phyloP scores from a whole-genome alignment of 495 filamentous ascomycete genomes.

The Penicillium cataractarum region DNA sequence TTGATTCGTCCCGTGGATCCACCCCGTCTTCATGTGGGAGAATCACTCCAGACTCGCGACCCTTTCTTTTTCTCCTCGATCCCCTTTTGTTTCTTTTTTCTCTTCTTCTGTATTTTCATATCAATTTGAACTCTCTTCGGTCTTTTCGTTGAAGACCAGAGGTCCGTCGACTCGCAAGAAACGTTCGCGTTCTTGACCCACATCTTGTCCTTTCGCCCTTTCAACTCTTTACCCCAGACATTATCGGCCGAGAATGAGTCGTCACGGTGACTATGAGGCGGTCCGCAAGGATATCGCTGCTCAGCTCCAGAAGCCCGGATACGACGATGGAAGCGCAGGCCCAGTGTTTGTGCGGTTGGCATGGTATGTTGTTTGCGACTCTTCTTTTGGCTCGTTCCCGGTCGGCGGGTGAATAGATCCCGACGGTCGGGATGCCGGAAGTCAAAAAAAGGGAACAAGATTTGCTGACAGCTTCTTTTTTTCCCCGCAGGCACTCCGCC shows the following conservation, averaged over 20 bases:
- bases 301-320: slow-evolving; percentile 59
- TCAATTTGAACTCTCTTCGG: neutral
- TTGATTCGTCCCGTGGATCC: slow-evolving; percentile 42
- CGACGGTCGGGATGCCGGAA: slow-evolving; percentile 12
- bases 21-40: slow-evolving; percentile 41
- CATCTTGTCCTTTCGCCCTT: slow-evolving; percentile 5
- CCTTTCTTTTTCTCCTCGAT: slow-evolving; percentile 20
- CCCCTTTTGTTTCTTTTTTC: neutral
- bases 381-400: too few species aligned
- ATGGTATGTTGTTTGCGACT: slow-evolving; percentile 50
- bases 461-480: slow-evolving; percentile 3
- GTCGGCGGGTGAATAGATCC: slow-evolving; percentile 11
- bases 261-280: slow-evolving; percentile 50
- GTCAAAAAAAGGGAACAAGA: neutral
- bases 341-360: slow-evolving; percentile 65
- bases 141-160: neutral
- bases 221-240: slow-evolving; percentile 23
- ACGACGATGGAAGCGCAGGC: slow-evolving; percentile 65
- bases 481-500: slow-evolving; percentile 57
- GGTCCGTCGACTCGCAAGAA: neutral
- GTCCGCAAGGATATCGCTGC: slow-evolving; percentile 58
- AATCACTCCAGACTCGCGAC: slow-evolving; percentile 19
- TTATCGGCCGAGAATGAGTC: slow-evolving; percentile 47
- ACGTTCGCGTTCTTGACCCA: slow-evolving; percentile 1
- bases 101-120: neutral